phyloP scores from a whole-genome alignment of 2,329 filamentous ascomycete species.

The Cercospora sojina region DNA sequence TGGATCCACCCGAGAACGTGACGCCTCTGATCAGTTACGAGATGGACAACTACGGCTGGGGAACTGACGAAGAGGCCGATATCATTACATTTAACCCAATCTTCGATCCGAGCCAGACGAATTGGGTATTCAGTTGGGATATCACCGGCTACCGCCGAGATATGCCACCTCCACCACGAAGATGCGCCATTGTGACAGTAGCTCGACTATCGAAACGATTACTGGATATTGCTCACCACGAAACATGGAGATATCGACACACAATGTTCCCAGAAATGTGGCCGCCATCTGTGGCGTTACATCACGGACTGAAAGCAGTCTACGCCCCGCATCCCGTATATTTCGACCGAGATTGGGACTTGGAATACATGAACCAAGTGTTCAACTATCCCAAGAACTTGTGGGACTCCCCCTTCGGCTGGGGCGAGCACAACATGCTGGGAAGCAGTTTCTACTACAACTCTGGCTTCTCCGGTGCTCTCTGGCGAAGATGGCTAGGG shows the following conservation, averaged over 20 bases:
- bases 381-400: constrained; percentile 51
- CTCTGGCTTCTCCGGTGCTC: constrained; percentile 47
- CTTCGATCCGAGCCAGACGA: constrained; percentile 70
- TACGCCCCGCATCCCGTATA: constrained; percentile 77
- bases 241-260: constrained; percentile 70
- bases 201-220: constrained; percentile 70
- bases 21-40: constrained; percentile 60
- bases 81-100: constrained; percentile 75
- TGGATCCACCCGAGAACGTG: constrained; percentile 61
- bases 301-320: constrained; percentile 76
- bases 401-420: constrained; percentile 50
- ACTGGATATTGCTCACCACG: constrained; percentile 73
- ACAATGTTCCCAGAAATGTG: constrained; percentile 77
- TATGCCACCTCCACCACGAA: constrained; percentile 61
- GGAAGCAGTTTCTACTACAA: constrained; percentile 55
- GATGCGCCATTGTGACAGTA: constrained; percentile 76
- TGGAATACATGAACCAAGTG: constrained; percentile 47
- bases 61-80: constrained; percentile 72
- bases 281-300: constrained; percentile 67
- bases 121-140: constrained; percentile 69
- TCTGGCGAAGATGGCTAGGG: constrained; percentile 53
- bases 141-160: constrained; percentile 64
- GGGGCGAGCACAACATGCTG: constrained; percentile 54
- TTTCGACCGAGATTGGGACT: constrained; percentile 71
- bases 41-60: constrained; percentile 70